Evolutionary conservation across 257 asterid genomes (phyloP).

Genomic region (Avicennia marina): DNA sequence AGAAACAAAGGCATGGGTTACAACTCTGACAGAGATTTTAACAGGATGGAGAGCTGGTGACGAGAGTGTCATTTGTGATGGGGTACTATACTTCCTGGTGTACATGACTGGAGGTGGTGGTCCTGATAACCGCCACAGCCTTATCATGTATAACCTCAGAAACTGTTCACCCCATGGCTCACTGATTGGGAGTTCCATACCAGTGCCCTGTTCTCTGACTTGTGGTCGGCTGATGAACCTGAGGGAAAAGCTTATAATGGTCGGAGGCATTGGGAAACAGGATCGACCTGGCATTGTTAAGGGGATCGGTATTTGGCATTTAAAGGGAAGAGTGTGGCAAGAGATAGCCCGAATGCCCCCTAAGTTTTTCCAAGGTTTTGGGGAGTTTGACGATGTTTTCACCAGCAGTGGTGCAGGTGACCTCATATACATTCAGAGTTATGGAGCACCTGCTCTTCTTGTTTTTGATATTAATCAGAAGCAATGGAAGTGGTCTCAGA

Average conservation of each 20-base stretch:
- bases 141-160: constrained; percentile 48
- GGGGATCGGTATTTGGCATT: constrained; percentile 89
- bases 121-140: constrained; percentile 61
- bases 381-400: constrained; percentile 91
- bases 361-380: constrained; percentile 79
- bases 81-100: constrained; percentile 69
- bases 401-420: constrained; percentile 83
- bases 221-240: constrained; percentile 92
- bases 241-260: constrained; percentile 74
- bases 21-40: constrained; percentile 51
- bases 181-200: constrained; percentile 57
- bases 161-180: constrained; percentile 31
- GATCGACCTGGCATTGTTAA: constrained; percentile 77
- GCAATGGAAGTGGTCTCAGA: constrained; percentile 90
- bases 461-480: constrained; percentile 50
- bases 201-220: constrained; percentile 77
- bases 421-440: constrained; percentile 82
- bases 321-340: constrained; percentile 74
- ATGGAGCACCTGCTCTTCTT: constrained; percentile 78
- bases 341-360: constrained; percentile 87
- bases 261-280: constrained; percentile 82
- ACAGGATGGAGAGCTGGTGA: constrained; percentile 94
- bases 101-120: constrained; percentile 63
- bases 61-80: constrained; percentile 85
- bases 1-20: constrained; percentile 46